Evolutionary conservation across 768 basidiomycete species (phyloP).

Genomic region (Amanita phalloides): DNA sequence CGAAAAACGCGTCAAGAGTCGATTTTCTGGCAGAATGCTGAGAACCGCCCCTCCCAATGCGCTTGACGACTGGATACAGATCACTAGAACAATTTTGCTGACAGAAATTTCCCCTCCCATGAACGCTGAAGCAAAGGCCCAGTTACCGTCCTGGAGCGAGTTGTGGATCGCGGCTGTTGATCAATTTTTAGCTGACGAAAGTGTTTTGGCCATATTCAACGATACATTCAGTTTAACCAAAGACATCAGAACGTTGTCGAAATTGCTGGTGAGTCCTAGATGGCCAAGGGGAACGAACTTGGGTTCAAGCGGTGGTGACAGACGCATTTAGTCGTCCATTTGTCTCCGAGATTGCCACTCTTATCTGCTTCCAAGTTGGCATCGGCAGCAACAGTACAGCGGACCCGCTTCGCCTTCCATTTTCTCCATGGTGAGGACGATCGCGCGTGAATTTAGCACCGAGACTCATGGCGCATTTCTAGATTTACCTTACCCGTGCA

Average conservation of each 20-base stretch:
- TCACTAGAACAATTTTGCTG: constrained; percentile 37
- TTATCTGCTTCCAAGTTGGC: constrained; percentile 35
- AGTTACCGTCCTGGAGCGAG: constrained; percentile 37
- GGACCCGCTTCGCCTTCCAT: constrained; percentile 41
- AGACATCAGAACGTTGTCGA: constrained; percentile 47
- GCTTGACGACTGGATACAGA: constrained; percentile 35
- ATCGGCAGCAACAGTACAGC: constrained; percentile 37
- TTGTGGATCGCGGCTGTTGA: constrained; percentile 53
- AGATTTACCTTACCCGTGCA: constrained; percentile 70
- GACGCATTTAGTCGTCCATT: constrained; percentile 31
- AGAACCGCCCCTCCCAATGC: constrained; percentile 55
- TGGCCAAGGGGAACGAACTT: neutral
- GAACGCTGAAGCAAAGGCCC: constrained; percentile 15
- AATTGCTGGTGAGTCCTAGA: constrained; percentile 43
- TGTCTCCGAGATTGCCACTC: constrained; percentile 44
- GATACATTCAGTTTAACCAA: constrained; percentile 53
- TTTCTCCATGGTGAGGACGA: constrained; percentile 40
- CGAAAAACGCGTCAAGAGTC: constrained; percentile 95
- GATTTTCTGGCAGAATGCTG: constrained; percentile 89
- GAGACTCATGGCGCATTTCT: constrained; percentile 3
- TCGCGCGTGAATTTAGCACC: neutral
- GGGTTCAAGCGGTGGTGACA: constrained; percentile 13
- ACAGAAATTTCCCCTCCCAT: constrained; percentile 12
- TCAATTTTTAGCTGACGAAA: constrained; percentile 39
- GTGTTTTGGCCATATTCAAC: constrained; percentile 32